Base-by-base conservation (phyloP, 306 rosid genomes). In the Gillenia trifoliata region DNA sequence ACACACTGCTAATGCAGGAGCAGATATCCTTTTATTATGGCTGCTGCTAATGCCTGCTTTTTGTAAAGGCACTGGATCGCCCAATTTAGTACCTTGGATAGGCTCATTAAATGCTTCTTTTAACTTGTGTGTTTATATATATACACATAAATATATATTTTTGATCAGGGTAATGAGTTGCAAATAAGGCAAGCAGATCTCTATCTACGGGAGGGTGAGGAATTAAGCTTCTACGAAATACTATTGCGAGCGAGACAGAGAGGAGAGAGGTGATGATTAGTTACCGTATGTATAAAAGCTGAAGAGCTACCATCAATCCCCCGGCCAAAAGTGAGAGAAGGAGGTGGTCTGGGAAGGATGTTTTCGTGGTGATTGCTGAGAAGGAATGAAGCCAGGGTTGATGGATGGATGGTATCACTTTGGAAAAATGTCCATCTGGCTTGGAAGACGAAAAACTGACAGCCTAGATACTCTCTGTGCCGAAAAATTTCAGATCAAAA, bases 191-290 rank as follows among this genome's bases (percentile, higher is more conserved):
- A 77, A 75, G 94, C 94, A 62, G 94, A 92, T 87, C 72, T 90
- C 3, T 92, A 87, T 81, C 88, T 87, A 17, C 76, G 76, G 56
- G 94, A 92, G 71, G 89, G 92, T 12, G 92, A 90, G 86, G 92
- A 90, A 36, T 73, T 92, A 77, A 92, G 92, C 78, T 92, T 92
- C 72, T 89, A 87, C 79, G 98, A 92, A 72, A 78, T 90, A 88
- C 81, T 88, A 67, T 75, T 89, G 71, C 84, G 92, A 45, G 94
- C 91, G 56, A 83, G 94, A 62, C 92, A 75, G 68, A n/a, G n/a
- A 88, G 96, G 84, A 84, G 96, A 81, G 98, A 92, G 85, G 80
- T 92, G 25, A 86, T 90, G 75, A 92, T 92, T 49, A 94, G 98
- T 64, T 92, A 87, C 77, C 92, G 90, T 55, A 70, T 74, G 31